Percentiles rank a stretch among this genome's conserved stretches.
Conservation (phyloP, 2,329 filamentous ascomycete genomes). For the Penicillium sp. region DNA sequence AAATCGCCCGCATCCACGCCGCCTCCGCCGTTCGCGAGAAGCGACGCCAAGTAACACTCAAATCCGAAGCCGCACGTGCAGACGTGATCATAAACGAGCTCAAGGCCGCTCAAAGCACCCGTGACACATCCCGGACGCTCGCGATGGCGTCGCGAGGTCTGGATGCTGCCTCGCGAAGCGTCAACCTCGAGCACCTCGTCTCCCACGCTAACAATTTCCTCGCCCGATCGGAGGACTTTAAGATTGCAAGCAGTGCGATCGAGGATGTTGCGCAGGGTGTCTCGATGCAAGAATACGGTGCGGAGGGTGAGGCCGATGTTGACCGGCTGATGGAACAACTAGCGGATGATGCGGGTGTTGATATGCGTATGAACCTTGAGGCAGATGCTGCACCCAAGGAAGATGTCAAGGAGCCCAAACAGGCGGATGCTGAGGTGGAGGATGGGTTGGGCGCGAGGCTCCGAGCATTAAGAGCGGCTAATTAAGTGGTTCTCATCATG, state of each 20-base stretch:
- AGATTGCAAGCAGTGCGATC: constrained; percentile 44
- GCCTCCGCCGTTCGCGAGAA: constrained; percentile 48
- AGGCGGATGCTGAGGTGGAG: constrained; percentile 39
- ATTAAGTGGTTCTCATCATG: constrained; percentile 11
- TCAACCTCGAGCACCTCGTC: constrained; percentile 47
- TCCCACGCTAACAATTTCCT: constrained; percentile 46
- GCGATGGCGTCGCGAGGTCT: constrained; percentile 47
- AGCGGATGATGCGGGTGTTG: constrained; percentile 46
- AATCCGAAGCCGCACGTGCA: constrained; percentile 47
- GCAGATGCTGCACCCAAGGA: constrained; percentile 41
- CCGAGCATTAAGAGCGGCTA: constrained; percentile 41
- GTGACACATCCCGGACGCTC: constrained; percentile 47
- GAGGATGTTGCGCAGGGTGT: constrained; percentile 44
- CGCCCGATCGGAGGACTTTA: constrained; percentile 44
- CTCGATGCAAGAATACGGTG: constrained; percentile 47
- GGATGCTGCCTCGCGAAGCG: constrained; percentile 46
- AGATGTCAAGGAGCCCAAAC: constrained; percentile 42
- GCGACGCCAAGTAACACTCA: constrained; percentile 47
- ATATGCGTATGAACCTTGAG: constrained; percentile 42
- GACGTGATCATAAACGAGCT: constrained; percentile 52
- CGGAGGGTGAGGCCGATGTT: constrained; percentile 44
- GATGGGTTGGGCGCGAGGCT: constrained; percentile 44
- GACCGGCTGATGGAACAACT: constrained; percentile 47
- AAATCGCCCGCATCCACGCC: constrained; percentile 51
- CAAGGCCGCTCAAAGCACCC: constrained; percentile 49